Conservation (phyloP, 495 filamentous ascomycete genomes). For the Aspergillus carlsbadensis region DNA sequence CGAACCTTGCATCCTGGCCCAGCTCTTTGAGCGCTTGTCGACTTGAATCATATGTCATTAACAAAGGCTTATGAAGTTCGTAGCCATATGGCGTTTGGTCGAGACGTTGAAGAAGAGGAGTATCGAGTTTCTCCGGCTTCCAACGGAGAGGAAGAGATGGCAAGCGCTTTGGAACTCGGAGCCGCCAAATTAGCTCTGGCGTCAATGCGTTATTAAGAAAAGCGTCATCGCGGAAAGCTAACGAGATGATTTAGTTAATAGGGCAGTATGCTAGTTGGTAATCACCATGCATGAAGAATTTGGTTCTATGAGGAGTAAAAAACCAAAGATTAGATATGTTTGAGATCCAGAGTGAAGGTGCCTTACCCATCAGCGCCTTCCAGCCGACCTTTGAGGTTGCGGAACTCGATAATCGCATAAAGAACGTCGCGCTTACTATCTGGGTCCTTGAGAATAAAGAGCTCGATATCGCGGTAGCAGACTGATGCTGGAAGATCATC, state of each 20-base stretch:
- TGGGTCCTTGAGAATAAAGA: slow-evolving; percentile 28
- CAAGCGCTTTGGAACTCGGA: slow-evolving; percentile 26
- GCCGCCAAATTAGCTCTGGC: slow-evolving; percentile 29
- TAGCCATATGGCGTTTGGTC: slow-evolving; percentile 23
- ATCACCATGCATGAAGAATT: slow-evolving; percentile 34
- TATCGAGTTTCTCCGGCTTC: slow-evolving; percentile 29
- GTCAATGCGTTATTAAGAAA: slow-evolving; percentile 29
- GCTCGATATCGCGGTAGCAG: slow-evolving; percentile 31
- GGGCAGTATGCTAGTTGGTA: slow-evolving; percentile 33
- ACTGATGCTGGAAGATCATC: slow-evolving; percentile 28
- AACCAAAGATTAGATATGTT: slow-evolving; percentile 8
- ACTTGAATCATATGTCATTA: slow-evolving; percentile 6
- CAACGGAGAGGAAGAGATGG: slow-evolving; percentile 23
- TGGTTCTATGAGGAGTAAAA: slow-evolving; percentile 21
- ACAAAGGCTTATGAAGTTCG: slow-evolving; percentile 19
- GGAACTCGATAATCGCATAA: slow-evolving; percentile 29
- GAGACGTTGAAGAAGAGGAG: slow-evolving; percentile 24
- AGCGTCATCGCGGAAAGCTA: slow-evolving; percentile 27
- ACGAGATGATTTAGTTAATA: slow-evolving; percentile 30
- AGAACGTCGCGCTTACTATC: slow-evolving; percentile 28
- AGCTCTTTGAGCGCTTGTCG: slow-evolving; percentile 1
- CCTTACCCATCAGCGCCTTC: slow-evolving; percentile 29
- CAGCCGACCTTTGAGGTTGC: slow-evolving; percentile 28
- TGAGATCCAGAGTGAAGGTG: neutral
- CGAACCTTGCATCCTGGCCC: slow-evolving; percentile 18